Evolutionary conservation across 2,329 filamentous ascomycete species (phyloP).

Genomic region (Mariannaea elegans): DNA sequence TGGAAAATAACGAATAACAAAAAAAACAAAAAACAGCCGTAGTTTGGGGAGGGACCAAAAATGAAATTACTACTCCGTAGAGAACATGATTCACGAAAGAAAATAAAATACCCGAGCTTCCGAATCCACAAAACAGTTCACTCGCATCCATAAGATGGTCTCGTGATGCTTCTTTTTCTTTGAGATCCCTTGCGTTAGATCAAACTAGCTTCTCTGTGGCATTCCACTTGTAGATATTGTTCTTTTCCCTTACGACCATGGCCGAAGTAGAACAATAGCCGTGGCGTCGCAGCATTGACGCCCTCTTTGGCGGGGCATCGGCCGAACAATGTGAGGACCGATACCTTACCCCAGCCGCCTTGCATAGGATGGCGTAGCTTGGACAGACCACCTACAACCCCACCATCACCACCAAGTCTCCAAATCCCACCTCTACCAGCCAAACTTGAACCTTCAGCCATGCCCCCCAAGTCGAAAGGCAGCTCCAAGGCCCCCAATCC

Average conservation of each 20-base stretch:
- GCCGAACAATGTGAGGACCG: conserved; percentile 2
- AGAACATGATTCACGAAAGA: conserved; percentile 13
- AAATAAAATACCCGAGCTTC: background rate
- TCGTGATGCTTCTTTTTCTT: background rate
- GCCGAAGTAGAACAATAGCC: conserved; percentile 13
- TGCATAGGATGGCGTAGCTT: background rate
- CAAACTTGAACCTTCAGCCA: conserved; percentile 32
- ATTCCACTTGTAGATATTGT: background rate
- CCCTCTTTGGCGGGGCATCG: conserved; percentile 37
- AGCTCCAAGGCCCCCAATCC: conserved; percentile 43
- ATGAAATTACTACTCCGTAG: background rate
- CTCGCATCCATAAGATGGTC: background rate
- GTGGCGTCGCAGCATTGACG: background rate
- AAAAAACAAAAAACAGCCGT: background rate
- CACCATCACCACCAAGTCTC: conserved; percentile 36
- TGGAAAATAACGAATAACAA: background rate
- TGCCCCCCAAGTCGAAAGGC: conserved; percentile 50
- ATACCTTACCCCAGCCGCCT: too few relatives aligned
- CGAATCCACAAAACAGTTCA: conserved; percentile 5
- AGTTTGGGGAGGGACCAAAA: background rate
- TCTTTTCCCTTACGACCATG: background rate
- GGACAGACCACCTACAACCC: conserved; percentile 32
- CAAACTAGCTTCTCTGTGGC: background rate
- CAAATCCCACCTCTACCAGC: conserved; percentile 27
- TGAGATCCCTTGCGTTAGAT: background rate